Evolutionary conservation across 2,329 filamentous ascomycete genomes (phyloP).

Genomic region (Cladophialophora carrionii): DNA sequence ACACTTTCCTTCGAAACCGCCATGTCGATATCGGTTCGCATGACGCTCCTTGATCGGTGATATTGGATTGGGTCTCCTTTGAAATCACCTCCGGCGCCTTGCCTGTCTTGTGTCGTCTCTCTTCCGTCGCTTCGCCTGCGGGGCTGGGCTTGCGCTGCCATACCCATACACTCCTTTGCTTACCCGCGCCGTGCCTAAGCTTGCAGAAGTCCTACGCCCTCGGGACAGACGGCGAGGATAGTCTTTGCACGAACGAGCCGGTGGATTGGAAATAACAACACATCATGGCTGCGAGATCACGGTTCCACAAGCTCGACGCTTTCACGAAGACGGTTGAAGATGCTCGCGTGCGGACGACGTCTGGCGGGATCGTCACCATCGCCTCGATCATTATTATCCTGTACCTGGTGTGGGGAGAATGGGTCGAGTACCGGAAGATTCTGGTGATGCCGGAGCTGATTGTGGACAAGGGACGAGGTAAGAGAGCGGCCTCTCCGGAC

Average conservation of each 20-base stretch:
- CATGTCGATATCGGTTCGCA: background rate
- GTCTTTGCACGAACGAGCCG: background rate
- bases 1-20: background rate
- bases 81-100: background rate
- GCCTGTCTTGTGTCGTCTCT: background rate
- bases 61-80: background rate
- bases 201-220: background rate
- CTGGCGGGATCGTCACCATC: constrained; percentile 92
- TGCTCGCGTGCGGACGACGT: constrained; percentile 92
- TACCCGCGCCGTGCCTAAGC: background rate
- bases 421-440: constrained; percentile 86
- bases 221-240: background rate
- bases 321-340: constrained; percentile 99
- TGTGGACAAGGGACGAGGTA: constrained; percentile 94
- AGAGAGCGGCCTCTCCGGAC: background rate
- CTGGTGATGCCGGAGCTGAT: constrained; percentile 88
- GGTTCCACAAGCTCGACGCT: constrained; percentile 95
- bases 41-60: background rate
- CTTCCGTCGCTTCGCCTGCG: background rate
- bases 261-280: background rate
- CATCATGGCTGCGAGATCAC: constrained; percentile 82
- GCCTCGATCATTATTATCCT: constrained; percentile 84
- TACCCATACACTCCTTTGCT: background rate
- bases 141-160: background rate
- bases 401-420: constrained; percentile 92